Evolutionary conservation across 768 basidiomycete species (phyloP), one percentile per base, ranked within the genome.

Genomic region (Strobilomyces echinocephalus): DNA sequence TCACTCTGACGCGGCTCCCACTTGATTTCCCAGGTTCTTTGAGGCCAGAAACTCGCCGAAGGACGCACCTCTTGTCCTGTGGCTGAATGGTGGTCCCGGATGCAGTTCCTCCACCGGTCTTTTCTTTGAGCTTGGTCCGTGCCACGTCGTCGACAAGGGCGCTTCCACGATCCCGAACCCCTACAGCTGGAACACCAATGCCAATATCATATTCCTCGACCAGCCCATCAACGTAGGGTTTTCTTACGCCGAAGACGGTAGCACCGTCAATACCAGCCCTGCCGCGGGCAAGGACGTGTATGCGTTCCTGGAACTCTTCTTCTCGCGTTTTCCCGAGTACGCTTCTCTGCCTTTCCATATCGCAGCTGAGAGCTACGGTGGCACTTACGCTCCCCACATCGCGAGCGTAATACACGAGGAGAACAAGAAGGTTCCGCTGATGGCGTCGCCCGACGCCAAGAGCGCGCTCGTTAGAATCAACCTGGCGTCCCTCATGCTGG

Each of bases 41-140:
- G 95, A 97, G 72, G 82, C 88, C 1, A 79, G 94, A 34, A 74
- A 72, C 50, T 76, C 81, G 16, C 94, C 95, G 0, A 71, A 79
- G 47, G 75, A 82, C 49, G 92, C 88, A 7, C 95, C 94, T 5
- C 78, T 97, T 2, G 77, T 95, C 9, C 75, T 97, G 44, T 97
- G 95, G 95, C 75, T 91, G n/a, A 91, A 91, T 58, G 90, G 90
- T 33, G 86, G 87, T 12, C 84, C 83, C 20, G 81, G 84, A 9
- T 84, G 83, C 71, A 84, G 81, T 50, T 87, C 84, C 8, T 82
- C 85, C 10, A 88, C 90, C 1, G 95, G 95, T 10, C 79, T 97
- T 21, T 75, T 98, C 15, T 91, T 95, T 60, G 94, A 97, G 65
- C 83, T 95, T 20, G 95, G 95, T 0, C 94, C 95, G 0, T 97